These are phyloP conservation scores for Kappamyces sp. DNA, from an alignment of 192 early-diverging fungal genomes.

Conservation along the genomic window DNA sequence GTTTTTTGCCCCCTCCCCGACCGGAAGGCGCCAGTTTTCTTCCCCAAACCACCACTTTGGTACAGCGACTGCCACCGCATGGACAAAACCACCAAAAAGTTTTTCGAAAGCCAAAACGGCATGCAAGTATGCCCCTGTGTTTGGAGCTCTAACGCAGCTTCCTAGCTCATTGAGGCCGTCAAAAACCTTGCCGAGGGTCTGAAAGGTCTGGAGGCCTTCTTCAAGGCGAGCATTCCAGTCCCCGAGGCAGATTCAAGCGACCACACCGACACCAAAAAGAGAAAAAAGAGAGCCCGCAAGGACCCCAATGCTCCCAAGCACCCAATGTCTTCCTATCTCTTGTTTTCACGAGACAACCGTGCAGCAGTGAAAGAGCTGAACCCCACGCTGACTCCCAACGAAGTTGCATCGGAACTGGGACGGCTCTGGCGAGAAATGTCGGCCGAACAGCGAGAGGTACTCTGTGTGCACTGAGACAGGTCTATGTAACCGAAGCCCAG, in stretches of 20 bases:
- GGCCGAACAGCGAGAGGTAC: background rate
- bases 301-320: constrained; percentile 16
- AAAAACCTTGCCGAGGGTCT: constrained; percentile 4
- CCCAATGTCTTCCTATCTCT: constrained; percentile 8
- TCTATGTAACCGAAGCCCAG: too few relatives aligned
- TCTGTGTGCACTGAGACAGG: too few relatives aligned
- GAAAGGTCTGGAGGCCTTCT: constrained; percentile 6
- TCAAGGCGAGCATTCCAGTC: background rate
- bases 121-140: background rate
- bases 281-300: constrained; percentile 9
- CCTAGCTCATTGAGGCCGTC: constrained; percentile 9
- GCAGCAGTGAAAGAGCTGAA: constrained; percentile 6
- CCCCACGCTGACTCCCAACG: background rate
- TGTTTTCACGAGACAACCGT: constrained; percentile 5
- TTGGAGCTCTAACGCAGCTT: background rate
- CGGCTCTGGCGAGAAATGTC: background rate
- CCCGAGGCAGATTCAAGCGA: background rate
- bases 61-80: background rate
- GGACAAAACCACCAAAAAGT: background rate
- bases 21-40: background rate
- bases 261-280: background rate
- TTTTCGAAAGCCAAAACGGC: constrained; percentile 9
- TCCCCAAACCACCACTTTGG: background rate
- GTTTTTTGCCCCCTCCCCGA: constrained; percentile 1
- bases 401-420: background rate